Evolutionary conservation across 176 grass and related monocot species (phyloP).

Genomic region (Oryza australiensis): DNA sequence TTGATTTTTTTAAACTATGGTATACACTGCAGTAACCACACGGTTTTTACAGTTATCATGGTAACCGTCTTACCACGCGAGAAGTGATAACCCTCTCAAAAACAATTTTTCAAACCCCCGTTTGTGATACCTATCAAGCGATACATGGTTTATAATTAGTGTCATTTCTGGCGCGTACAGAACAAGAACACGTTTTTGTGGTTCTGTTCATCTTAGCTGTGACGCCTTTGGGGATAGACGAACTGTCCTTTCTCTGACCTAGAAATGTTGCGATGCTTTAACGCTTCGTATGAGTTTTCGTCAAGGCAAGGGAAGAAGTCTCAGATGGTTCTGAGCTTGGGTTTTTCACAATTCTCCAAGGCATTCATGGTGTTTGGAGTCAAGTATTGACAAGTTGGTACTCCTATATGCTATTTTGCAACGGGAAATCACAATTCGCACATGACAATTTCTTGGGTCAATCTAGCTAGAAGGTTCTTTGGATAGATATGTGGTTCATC

Average conservation of each 20-base stretch:
- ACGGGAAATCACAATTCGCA: neutral
- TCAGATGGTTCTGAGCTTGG: neutral
- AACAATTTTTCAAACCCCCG: too few species aligned
- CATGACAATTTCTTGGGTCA: neutral
- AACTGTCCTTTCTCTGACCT: neutral
- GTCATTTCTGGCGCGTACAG: neutral
- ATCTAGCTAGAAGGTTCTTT: neutral
- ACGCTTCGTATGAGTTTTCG: neutral
- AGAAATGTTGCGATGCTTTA: neutral
- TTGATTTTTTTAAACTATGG: too few species aligned
- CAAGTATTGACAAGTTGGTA: neutral
- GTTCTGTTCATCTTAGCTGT: conserved; percentile 23
- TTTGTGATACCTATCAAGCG: neutral
- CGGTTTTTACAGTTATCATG: too few species aligned
- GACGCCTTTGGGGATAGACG: neutral
- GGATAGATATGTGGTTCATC: neutral
- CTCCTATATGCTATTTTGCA: neutral
- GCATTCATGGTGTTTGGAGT: neutral
- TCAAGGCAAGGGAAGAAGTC: neutral
- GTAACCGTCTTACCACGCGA: too few species aligned
- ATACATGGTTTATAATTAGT: neutral
- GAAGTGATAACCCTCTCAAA: too few species aligned
- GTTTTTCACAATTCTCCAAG: too few species aligned
- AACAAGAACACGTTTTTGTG: neutral
- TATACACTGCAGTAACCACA: too few species aligned